Evolutionary conservation across 352 stramenopile genomes (phyloP), one percentile per base, ranked within the genome.

Genomic region (Phytophthora megakarya): DNA sequence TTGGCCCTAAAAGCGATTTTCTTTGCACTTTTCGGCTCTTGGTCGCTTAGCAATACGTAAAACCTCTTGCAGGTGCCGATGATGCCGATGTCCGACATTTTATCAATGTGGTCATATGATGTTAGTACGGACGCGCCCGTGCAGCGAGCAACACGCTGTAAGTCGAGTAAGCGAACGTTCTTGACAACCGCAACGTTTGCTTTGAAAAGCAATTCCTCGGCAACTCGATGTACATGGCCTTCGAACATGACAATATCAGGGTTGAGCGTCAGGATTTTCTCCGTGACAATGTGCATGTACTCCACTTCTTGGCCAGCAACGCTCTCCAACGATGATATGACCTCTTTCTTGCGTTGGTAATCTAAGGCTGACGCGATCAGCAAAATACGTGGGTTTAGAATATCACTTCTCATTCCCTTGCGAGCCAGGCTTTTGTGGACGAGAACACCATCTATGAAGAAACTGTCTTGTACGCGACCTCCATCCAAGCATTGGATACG

Each of bases 271-370:
- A 92, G 75, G 37, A 96, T 92, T 50, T 96, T 96, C 53, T 94
- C 88, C 1, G 81, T 86, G n/a, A 92, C 85, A 11, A 96, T 92
- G 49, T 93, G 86, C 88, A 96, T 96, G 65, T 96, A 96, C 74
- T 96, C 88, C 28, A 92, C 72, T 79, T 96, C 88, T 76, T 95
- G 86, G 1, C 75, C 75, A 0, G 86, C 88, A 23, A 96, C 88
- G 54, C 80, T 89, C 61, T 96, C 88, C 21, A 96, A 61, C 12
- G 86, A 93, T 19, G 86, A 85, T 18, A 96, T 92, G 5, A 71
- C 81, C 33, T 93, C 84, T 50, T 93, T 93, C 48, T 90, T 89
- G 35, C 86, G 80, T 58, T 96, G 88, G 26, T 93, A 96, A 44
- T 96, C 88, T 16, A 96, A 67, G 21, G 81, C 75, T 9, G 88